Conservation (phyloP, 257 asterid genomes). For the Solanum rostratum region DNA sequence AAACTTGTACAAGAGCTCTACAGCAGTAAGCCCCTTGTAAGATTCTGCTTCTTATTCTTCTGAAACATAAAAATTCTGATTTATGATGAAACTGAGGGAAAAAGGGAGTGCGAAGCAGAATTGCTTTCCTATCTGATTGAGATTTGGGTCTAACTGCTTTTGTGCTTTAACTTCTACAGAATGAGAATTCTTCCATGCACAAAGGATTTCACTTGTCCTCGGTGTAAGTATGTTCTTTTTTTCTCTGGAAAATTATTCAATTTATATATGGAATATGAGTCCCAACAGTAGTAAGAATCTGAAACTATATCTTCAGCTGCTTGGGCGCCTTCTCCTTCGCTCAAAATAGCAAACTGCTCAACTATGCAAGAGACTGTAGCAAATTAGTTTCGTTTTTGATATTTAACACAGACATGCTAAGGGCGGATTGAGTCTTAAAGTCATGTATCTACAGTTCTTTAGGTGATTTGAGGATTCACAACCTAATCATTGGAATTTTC, state of each 20-base stretch:
- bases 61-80: background rate
- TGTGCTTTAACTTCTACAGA: slow-evolving; percentile 15
- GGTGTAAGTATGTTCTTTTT: slow-evolving; percentile 15
- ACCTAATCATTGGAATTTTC: background rate
- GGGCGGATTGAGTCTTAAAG: background rate
- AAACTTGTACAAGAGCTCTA: slow-evolving; percentile 70
- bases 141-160: slow-evolving; percentile 10
- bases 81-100: background rate
- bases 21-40: slow-evolving; percentile 43
- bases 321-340: background rate
- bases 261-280: background rate
- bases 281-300: background rate
- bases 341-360: background rate
- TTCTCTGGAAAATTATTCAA: background rate
- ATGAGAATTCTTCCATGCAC: slow-evolving; percentile 27
- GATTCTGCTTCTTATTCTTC: slow-evolving; percentile 11
- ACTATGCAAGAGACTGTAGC: background rate
- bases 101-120: background rate
- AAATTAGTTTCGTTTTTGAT: background rate
- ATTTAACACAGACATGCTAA: background rate
- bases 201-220: slow-evolving; percentile 20
- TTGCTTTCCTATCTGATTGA: background rate
- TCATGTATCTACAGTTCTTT: background rate
- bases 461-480: background rate
- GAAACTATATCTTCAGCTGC: background rate